These are phyloP conservation scores for Thermomyces lanuginosus DNA, from an alignment of 2,329 filamentous ascomycete genomes.

Conservation along the genomic window DNA sequence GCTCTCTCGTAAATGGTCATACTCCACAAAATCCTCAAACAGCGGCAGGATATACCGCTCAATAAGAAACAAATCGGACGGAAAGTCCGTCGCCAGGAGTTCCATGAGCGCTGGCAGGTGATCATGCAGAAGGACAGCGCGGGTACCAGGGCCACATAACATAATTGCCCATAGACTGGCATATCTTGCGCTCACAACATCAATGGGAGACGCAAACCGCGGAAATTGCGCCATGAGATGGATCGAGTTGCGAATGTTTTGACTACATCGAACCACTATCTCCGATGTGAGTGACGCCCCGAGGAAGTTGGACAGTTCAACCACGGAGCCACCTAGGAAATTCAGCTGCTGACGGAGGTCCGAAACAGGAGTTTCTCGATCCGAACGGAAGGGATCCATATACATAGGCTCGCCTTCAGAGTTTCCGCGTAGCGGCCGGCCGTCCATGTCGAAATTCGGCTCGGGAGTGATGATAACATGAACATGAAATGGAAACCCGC, in stretches of 20 bases:
- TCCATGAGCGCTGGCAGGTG: conserved; percentile 49
- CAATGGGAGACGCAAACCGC: conserved; percentile 19
- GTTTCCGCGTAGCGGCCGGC: conserved; percentile 12
- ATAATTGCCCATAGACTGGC: conserved; percentile 56
- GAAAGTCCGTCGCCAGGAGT: conserved; percentile 47
- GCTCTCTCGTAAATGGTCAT: conserved; percentile 37
- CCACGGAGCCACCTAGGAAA: conserved; percentile 30
- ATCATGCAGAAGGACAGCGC: conserved; percentile 39
- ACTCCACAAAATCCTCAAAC: conserved; percentile 36
- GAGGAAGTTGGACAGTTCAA: conserved; percentile 37
- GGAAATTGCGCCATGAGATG: conserved; percentile 32
- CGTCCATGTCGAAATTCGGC: conserved; percentile 45
- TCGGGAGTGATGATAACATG: conserved; percentile 58
- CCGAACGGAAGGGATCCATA: conserved; percentile 62
- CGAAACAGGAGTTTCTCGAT: conserved; percentile 46
- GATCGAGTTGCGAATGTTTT: conserved; percentile 65
- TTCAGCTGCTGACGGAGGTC: conserved; percentile 46
- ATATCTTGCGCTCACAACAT: conserved; percentile 50
- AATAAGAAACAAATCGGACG: conserved; percentile 57
- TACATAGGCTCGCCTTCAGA: conserved; percentile 46
- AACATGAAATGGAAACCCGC: conserved; percentile 70
- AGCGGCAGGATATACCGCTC: conserved; percentile 51
- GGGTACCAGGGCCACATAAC: conserved; percentile 32
- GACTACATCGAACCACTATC: conserved; percentile 58
- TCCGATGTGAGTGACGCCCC: conserved; percentile 46